Evolutionary conservation across 2,329 filamentous ascomycete species (phyloP), one percentile per base, ranked within the genome.

Genomic region (Phyllosticta paracitricarpa): DNA sequence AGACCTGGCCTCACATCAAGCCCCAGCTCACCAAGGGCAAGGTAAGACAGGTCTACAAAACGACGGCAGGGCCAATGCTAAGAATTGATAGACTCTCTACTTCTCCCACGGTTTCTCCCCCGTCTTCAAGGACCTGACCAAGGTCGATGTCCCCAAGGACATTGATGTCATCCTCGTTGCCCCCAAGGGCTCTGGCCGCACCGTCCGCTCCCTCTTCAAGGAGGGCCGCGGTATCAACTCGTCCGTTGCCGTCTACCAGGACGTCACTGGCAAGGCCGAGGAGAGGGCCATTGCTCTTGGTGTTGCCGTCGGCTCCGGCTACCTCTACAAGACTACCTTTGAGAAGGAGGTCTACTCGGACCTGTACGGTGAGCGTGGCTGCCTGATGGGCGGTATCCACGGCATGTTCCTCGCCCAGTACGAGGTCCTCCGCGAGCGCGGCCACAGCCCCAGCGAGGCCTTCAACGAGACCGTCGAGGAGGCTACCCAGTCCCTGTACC

Each of bases 401-500:
- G 94, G 94, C 77, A 99, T 99, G 94, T 99, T 99, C 89, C 91
- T 99, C 70, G 94, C 94, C 65, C 94, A 99, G 84, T 99, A 99
- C 85, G 94, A 99, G 85, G 94, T 99, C 69, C 92, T 99, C 79
- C 92, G 94, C 75, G 94, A 99, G 87, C 89, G 89, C 70, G 94
- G 94, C 79, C 94, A 99, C 88, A 89, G 84, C 80, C 94, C 94
- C 77, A 93, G 89, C 71, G 94, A 99, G 83, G 94, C 94, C 69
- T 99, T 99, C 89, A 99, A 99, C 86, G 94, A 99, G 91, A 99
- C 94, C 69, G 94, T 99, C 69, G 94, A 99, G 85, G 94, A 99
- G 85, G 94, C 94, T 68, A 99, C 94, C 59, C 94, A 99, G 85
- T 91, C 86, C 68, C 84, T 99, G 74, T 99, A 99, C 85, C 94